Evolutionary conservation across 352 stramenopile species (phyloP), one percentile per base, ranked within the genome.

Genomic region (Pythium pyrilobum): DNA sequence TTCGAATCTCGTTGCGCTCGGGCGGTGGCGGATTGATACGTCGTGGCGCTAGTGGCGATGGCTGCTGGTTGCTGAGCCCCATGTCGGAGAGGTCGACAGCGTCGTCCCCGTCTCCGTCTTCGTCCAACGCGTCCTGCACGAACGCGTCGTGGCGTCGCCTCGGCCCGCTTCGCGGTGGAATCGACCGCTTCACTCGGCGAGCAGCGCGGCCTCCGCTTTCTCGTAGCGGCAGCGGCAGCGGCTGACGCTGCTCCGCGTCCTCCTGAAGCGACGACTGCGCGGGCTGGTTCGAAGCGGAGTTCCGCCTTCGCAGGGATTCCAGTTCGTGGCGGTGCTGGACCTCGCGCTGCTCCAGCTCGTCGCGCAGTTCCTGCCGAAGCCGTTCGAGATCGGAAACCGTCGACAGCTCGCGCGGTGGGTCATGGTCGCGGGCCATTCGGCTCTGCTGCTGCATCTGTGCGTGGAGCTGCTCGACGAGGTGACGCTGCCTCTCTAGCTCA

Each of bases 381-480:
- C 71, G 66, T 40, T 89, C 72, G n/a, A 89, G 57, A 43, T 85
- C 75, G 15, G 69, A 69, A 12, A 83, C 37, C 23, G 72, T 82
- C 7, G 63, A 64, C 1, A 56, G 51, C 29, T 57, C 50, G 5
- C 42, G 32, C 2, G 53, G 43, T 23, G 33, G 4, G 3, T 47
- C 42, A 45, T 46, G 24, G 3, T 43, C 40, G 13, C 62, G 56
- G 0, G 28, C 5, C 3, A 49, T 62, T n/a, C 23, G 48, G 6
- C 68, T 57, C 31, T 78, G 64, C 31, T 75, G 67, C 37, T 85
- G 72, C 7, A 83, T 61, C 41, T 81, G 67, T 0, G 28, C 58
- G 37, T 84, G 69, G 24, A 87, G 69, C 33, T 85, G 69, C 18
- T 87, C 64, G 4, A 87, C 72, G 13, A 87, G 50, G 32, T 82